phyloP scores from a whole-genome alignment of 2,329 filamentous ascomycete genomes.

The Fusarium decemcellulare region DNA sequence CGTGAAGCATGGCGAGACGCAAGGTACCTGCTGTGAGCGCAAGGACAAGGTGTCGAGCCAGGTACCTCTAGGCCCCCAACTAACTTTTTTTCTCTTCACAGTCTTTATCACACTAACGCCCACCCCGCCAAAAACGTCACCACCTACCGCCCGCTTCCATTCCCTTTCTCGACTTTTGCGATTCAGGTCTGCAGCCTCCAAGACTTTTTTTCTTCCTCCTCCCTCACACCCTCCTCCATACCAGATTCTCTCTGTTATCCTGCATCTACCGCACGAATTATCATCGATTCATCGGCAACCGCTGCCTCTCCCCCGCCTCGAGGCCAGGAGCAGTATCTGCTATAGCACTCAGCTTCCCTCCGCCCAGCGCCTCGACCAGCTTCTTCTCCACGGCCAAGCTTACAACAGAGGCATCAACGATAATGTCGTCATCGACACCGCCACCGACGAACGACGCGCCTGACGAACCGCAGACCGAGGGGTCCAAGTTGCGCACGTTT shows the following conservation, averaged over 20 bases:
- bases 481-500: conserved; percentile 91
- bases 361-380: conserved; percentile 13
- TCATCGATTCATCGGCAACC: conserved; percentile 3
- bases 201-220: conserved; percentile 26
- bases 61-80: conserved; percentile 22
- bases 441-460: conserved; percentile 51
- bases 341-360: conserved; percentile 1
- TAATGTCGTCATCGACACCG: conserved; percentile 56
- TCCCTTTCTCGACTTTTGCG: conserved; percentile 44
- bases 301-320: conserved; percentile 1
- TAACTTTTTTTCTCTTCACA: not conserved
- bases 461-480: conserved; percentile 76
- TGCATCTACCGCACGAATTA: not conserved
- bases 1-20: conserved; percentile 17
- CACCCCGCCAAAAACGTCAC: conserved; percentile 47
- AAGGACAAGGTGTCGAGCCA: conserved; percentile 11
- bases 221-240: not conserved
- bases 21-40: conserved; percentile 28
- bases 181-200: conserved; percentile 41
- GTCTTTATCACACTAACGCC: conserved; percentile 2
- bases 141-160: conserved; percentile 35
- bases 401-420: conserved; percentile 34
- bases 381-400: conserved; percentile 21
- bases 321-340: conserved; percentile 10
- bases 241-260: not conserved